These are phyloP conservation scores for Pseudogymnoascus sp. DNA, from an alignment of 2,329 filamentous ascomycete species.

Conservation along the genomic window DNA sequence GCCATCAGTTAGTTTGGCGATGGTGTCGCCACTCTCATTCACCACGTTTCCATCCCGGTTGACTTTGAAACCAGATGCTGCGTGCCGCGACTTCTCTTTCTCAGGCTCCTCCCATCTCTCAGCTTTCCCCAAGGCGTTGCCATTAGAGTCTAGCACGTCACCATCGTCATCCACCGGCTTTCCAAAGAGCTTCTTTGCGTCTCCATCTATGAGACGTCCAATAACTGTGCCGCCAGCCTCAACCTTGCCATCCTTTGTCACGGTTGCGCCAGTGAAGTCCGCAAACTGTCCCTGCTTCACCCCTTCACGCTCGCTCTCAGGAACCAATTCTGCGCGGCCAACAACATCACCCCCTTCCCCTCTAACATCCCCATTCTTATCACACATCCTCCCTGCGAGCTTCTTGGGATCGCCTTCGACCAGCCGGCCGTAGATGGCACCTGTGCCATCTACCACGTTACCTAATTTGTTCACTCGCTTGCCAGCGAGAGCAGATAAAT, in stretches of 20 bases:
- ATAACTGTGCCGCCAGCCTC: constrained; percentile 63
- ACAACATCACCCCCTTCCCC: constrained; percentile 66
- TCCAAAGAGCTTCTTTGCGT: constrained; percentile 64
- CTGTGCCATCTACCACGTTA: constrained; percentile 48
- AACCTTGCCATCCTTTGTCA: constrained; percentile 62
- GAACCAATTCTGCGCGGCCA: constrained; percentile 59
- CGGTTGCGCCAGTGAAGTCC: constrained; percentile 56
- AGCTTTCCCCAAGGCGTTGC: constrained; percentile 49
- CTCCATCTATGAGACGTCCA: constrained; percentile 62
- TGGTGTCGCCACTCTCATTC: constrained; percentile 50
- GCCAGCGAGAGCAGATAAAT: constrained; percentile 57
- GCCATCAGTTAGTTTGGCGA: constrained; percentile 64
- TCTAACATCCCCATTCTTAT: constrained; percentile 64
- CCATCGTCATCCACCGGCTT: constrained; percentile 74
- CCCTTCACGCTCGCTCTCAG: constrained; percentile 57
- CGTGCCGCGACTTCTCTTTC: constrained; percentile 45
- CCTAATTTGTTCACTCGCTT: constrained; percentile 67
- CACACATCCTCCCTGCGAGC: constrained; percentile 61
- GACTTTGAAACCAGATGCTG: constrained; percentile 47
- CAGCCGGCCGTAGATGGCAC: constrained; percentile 55
- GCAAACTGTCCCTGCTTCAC: constrained; percentile 62
- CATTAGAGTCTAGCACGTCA: constrained; percentile 72
- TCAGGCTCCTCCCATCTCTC: constrained; percentile 47
- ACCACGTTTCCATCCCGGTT: constrained; percentile 53
- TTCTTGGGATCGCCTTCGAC: constrained; percentile 58